A percentile compares a stretch with the other conserved stretches of the same genome.
Conservation (phyloP, 2,329 filamentous ascomycete species). For the Aureobasidium zeae region DNA sequence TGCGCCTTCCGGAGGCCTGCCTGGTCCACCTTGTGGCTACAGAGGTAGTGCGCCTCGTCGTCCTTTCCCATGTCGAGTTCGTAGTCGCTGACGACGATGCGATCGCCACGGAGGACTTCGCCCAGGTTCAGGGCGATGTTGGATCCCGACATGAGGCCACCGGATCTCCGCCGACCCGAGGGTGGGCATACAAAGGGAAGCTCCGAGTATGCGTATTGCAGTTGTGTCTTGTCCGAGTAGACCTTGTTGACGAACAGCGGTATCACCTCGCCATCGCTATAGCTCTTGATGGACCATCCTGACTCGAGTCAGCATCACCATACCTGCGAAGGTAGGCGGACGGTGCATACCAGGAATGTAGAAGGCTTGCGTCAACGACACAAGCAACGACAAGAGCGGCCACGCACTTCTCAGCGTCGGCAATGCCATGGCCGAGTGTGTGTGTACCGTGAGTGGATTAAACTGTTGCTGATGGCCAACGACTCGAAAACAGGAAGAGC, state of each 20-base stretch:
- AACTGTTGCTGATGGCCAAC: constrained; percentile 3
- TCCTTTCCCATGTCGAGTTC: constrained; percentile 70
- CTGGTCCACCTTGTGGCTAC: constrained; percentile 56
- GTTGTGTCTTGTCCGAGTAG: constrained; percentile 77
- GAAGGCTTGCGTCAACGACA: constrained; percentile 55
- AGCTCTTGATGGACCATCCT: constrained; percentile 79
- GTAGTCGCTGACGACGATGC: constrained; percentile 77
- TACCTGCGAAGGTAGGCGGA: constrained; percentile 12
- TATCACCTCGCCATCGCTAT: constrained; percentile 64
- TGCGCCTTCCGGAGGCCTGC: constrained; percentile 58
- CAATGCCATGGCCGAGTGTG: constrained; percentile 31
- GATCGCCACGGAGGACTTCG: constrained; percentile 77
- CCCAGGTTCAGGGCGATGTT: constrained; percentile 75
- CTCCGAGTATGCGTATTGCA: constrained; percentile 88
- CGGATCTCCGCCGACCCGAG: constrained; percentile 56
- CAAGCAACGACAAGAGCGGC: constrained; percentile 39
- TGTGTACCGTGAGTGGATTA: constrained; percentile 1
- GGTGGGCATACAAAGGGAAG: constrained; percentile 80
- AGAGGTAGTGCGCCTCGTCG: constrained; percentile 62
- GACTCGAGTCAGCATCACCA: constrained; percentile 17
- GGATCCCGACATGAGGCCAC: constrained; percentile 63
- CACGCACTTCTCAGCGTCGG: constrained; percentile 35
- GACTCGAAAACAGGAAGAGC: background rate
- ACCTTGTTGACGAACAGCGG: constrained; percentile 88
- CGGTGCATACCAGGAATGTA: constrained; percentile 68